Evolutionary conservation across 306 rosid genomes (phyloP), one percentile per base, ranked within the genome.

Genomic region (Lathyrus aphaca): DNA sequence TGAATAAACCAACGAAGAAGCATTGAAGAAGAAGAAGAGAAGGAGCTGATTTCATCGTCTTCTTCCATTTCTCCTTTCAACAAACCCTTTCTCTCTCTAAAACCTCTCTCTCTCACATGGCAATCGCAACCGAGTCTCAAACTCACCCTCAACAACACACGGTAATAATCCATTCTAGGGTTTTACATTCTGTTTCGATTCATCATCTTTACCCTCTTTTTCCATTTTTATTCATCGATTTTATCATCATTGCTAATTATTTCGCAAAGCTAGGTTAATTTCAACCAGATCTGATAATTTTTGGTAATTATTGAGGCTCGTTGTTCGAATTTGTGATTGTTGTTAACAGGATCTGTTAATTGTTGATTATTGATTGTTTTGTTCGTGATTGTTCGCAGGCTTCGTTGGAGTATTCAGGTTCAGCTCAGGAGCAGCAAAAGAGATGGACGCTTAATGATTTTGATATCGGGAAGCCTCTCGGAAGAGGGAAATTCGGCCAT

Each of bases 401-500:
- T 69, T 82, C 88, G 39, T 73, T 77, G 54, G 89, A 91, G 82
- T 86, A 38, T 67, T 84, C 91, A 76, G 90, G 64, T 76, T 86
- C 93, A 18, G 83, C 84, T 66, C 84, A 57, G 72, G 97, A 87
- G 78, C 86, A 83, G 78, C 86, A 83, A 40, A 86, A 71, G 68
- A 87, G 99, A 63, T 95, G 99, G 99, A 91, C 89, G 32, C 91
- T 91, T 10, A 83, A 83, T 44, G 99, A 95, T 78, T 95, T 95
- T 18, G 99, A 95, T 43, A 89, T 95, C 8, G 99, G 99, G 59
- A 95, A 91, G 39, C 97, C 99, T 55, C 97, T 95, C 3, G 99
- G 99, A 59, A 83, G 97, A 64, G 99, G 99, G 8, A 95, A 95
- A 88, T 95, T 95, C 39, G 97, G 99, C n/a, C 99, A 95, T 39